Conservation (phyloP, 495 filamentous ascomycete genomes). For the Aspergillus coremiiformis region DNA sequence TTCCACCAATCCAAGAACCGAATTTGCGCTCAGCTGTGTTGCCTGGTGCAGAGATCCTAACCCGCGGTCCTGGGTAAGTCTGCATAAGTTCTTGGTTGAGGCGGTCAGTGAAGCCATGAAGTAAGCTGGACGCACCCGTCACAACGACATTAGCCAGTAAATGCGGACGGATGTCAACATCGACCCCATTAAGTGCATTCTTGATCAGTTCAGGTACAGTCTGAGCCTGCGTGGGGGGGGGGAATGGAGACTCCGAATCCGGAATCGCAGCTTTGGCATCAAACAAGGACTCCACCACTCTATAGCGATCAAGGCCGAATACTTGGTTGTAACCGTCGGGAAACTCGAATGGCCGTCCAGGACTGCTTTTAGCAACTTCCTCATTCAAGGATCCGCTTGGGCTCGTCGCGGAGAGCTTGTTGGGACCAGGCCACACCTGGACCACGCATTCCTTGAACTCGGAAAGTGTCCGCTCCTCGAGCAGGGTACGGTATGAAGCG, state of each 20-base stretch:
- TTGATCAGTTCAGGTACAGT: constrained; percentile 75
- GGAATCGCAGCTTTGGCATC: constrained; percentile 58
- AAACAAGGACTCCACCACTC: constrained; percentile 79
- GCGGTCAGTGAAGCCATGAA: constrained; percentile 85
- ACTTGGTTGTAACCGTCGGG: constrained; percentile 92
- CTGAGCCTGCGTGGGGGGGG: constrained; percentile 54
- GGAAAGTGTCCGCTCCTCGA: constrained; percentile 88
- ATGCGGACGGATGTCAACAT: constrained; percentile 79
- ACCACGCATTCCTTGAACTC: constrained; percentile 98
- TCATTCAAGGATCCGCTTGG: constrained; percentile 56
- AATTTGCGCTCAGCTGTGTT: constrained; percentile 80
- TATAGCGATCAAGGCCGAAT: constrained; percentile 79
- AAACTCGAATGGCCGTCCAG: constrained; percentile 87
- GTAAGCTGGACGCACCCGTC: constrained; percentile 73
- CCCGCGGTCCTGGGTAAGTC: constrained; percentile 71
- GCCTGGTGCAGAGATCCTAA: constrained; percentile 79
- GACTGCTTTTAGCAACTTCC: constrained; percentile 55
- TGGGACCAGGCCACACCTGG: constrained; percentile 83
- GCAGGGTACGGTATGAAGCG: constrained; percentile 64
- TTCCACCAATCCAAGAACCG: constrained; percentile 92
- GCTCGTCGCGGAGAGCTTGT: constrained; percentile 50
- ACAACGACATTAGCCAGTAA: constrained; percentile 87
- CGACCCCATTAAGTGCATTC: constrained; percentile 66
- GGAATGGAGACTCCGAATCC: constrained; percentile 38
- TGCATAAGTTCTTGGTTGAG: constrained; percentile 72